A percentile compares a stretch with the other conserved stretches of the same genome.
These are phyloP conservation scores for Physcia stellaris DNA, from an alignment of 495 filamentous ascomycete species.

Conservation along the genomic window DNA sequence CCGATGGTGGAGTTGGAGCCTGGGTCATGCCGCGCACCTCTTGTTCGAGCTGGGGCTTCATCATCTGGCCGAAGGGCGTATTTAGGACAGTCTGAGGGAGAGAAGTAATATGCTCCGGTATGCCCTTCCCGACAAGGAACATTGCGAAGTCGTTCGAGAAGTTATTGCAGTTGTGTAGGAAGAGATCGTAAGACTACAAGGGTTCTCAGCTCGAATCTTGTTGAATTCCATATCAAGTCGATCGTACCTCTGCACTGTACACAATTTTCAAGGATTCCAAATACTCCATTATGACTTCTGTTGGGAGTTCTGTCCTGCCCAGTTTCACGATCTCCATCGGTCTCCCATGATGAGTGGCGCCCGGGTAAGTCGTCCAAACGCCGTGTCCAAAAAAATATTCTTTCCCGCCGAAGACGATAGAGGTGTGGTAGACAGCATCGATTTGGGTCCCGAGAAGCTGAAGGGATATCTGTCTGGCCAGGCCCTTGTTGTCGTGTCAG, in stretches of 20 bases:
- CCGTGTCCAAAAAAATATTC: conserved; percentile 66
- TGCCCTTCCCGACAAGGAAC: conserved; percentile 80
- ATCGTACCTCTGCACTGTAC: conserved; percentile 62
- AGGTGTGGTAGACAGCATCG: conserved; percentile 86
- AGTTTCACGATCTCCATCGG: conserved; percentile 66
- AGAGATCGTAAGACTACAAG: conserved; percentile 71
- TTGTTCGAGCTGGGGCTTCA: conserved; percentile 65
- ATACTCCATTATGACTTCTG: conserved; percentile 81
- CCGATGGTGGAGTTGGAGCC: conserved; percentile 22
- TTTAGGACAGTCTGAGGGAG: conserved; percentile 76
- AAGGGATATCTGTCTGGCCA: conserved; percentile 27
- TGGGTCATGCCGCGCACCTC: conserved; percentile 59
- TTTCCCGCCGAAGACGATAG: conserved; percentile 65
- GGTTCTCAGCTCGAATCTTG: no score
- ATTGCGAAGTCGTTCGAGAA: conserved; percentile 88
- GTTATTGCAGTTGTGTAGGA: conserved; percentile 95
- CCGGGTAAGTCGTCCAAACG: conserved; percentile 66
- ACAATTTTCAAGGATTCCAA: conserved; percentile 67
- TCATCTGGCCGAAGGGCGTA: conserved; percentile 83
- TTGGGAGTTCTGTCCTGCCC: conserved; percentile 63
- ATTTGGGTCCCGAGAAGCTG: conserved; percentile 47
- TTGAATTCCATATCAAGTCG: conserved; percentile 11
- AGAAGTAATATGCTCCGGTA: conserved; percentile 78
- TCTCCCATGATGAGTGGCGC: conserved; percentile 69
- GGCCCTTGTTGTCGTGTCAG: conserved; percentile 19